Evolutionary conservation across 768 basidiomycete species (phyloP).

Genomic region (Fistulinella prunicolor): DNA sequence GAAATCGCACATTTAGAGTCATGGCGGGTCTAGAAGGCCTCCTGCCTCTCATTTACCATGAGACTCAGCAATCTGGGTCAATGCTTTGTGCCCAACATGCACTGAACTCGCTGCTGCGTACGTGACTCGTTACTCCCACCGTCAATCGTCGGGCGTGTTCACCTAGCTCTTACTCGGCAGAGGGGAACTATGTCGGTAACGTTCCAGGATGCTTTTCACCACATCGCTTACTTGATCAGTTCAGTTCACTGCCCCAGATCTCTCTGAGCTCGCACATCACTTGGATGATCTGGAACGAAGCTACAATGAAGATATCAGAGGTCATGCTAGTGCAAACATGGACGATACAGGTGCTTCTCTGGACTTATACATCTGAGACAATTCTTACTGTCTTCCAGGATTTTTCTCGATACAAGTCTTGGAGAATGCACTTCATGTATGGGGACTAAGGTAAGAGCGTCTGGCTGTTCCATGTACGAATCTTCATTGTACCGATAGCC

Average conservation of each 20-base stretch:
- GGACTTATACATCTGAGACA: neutral
- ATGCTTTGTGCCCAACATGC: constrained; percentile 90
- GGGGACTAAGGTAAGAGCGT: constrained; percentile 66
- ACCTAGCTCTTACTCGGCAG: constrained; percentile 24
- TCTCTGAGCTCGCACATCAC: constrained; percentile 67
- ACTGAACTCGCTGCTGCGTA: constrained; percentile 76
- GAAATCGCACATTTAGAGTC: constrained; percentile 6
- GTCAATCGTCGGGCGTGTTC: constrained; percentile 41
- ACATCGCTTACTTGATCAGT: constrained; percentile 14
- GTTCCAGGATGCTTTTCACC: neutral
- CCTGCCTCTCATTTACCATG: constrained; percentile 65
- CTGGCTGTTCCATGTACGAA: neutral
- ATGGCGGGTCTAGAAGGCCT: constrained; percentile 64
- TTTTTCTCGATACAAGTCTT: constrained; percentile 93
- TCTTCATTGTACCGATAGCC: constrained; percentile 34
- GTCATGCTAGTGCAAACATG: constrained; percentile 69
- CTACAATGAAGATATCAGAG: constrained; percentile 48
- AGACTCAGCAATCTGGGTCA: constrained; percentile 71
- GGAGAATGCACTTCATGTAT: constrained; percentile 79
- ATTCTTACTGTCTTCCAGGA: constrained; percentile 34
- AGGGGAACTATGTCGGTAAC: constrained; percentile 47
- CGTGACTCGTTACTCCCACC: constrained; percentile 29
- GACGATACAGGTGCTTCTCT: constrained; percentile 73
- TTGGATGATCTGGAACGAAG: constrained; percentile 65
- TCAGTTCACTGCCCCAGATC: constrained; percentile 78